Evolutionary conservation across 2,329 filamentous ascomycete genomes (phyloP).

Genomic region (Lasiodiplodia hormozganensis): DNA sequence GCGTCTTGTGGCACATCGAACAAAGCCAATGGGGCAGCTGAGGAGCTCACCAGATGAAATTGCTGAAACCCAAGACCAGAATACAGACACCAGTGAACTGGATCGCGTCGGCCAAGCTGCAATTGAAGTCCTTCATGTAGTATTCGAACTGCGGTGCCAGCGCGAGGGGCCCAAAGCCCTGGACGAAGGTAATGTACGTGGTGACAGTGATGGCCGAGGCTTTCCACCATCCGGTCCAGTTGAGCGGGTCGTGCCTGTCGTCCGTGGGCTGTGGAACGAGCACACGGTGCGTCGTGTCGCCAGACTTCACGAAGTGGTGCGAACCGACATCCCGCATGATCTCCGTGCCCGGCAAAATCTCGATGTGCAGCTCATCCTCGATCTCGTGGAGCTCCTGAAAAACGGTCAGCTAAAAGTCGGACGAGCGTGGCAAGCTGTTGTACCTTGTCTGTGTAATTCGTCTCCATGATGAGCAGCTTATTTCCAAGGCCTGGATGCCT

Average conservation of each 20-base stretch:
- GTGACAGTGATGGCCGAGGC: conserved; percentile 55
- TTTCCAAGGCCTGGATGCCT: not conserved
- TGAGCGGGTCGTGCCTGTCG: conserved; percentile 51
- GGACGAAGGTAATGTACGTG: conserved; percentile 58
- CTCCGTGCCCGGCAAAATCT: conserved; percentile 65
- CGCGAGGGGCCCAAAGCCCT: conserved; percentile 63
- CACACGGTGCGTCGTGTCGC: conserved; percentile 17
- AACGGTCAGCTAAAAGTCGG: not conserved
- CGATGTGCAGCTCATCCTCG: conserved; percentile 59
- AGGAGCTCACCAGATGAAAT: conserved; percentile 62
- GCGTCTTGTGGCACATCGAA: not conserved
- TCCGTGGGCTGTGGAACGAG: conserved; percentile 24
- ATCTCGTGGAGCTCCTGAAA: conserved; percentile 53
- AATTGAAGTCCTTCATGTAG: conserved; percentile 63
- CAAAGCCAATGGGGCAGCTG: not conserved
- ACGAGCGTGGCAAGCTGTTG: not conserved
- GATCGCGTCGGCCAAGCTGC: conserved; percentile 60
- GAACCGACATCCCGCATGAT: conserved; percentile 67
- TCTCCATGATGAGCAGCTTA: conserved; percentile 49
- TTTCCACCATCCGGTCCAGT: conserved; percentile 59
- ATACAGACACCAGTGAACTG: conserved; percentile 65
- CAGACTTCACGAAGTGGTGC: conserved; percentile 67
- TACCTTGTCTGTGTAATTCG: conserved; percentile 54
- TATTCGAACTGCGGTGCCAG: conserved; percentile 66
- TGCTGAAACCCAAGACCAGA: conserved; percentile 64